Percentiles rank a stretch among this genome's conserved stretches.
These are phyloP conservation scores for Daldinia grandis DNA, from an alignment of 495 filamentous ascomycete species.

Conservation along the genomic window DNA sequence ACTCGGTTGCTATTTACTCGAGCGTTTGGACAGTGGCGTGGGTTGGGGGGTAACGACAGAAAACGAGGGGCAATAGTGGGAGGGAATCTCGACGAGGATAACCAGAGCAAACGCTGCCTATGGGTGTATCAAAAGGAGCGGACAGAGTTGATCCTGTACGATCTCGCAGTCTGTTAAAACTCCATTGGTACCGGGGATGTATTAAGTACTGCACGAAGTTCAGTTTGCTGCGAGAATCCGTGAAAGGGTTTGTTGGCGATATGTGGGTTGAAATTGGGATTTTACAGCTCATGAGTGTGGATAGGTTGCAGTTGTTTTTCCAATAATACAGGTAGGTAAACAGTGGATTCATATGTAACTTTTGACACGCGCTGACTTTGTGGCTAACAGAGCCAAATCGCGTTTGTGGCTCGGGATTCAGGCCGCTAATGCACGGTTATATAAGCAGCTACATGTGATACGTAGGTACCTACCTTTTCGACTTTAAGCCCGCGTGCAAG, in stretches of 20 bases:
- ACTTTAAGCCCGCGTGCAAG: no score
- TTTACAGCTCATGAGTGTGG: slow-evolving; percentile 18
- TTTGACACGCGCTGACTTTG: slow-evolving; percentile 24
- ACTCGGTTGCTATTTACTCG: slow-evolving; percentile 37
- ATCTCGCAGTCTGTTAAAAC: slow-evolving; percentile 21
- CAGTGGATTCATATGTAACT: slow-evolving; percentile 29
- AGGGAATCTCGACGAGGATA: slow-evolving; percentile 20
- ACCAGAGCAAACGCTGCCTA: not conserved
- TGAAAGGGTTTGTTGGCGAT: slow-evolving; percentile 17
- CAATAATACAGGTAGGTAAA: slow-evolving; percentile 40
- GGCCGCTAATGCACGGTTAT: slow-evolving; percentile 5
- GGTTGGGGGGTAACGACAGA: slow-evolving; percentile 29
- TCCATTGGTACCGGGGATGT: slow-evolving; percentile 26
- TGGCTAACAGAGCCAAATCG: slow-evolving; percentile 25
- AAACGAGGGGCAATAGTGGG: slow-evolving; percentile 41
- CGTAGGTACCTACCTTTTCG: not conserved
- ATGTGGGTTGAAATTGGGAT: slow-evolving; percentile 9
- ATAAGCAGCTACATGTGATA: not conserved
- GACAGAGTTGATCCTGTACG: slow-evolving; percentile 20
- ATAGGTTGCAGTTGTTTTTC: slow-evolving; percentile 40
- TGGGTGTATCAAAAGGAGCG: slow-evolving; percentile 19
- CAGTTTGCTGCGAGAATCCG: slow-evolving; percentile 5
- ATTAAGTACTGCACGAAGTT: slow-evolving; percentile 6
- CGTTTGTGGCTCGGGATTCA: slow-evolving; percentile 22
- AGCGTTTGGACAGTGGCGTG: slow-evolving; percentile 6